phyloP scores from a whole-genome alignment of 108 stramenopile genomes.

The Cyclostephanos tholiformis region DNA sequence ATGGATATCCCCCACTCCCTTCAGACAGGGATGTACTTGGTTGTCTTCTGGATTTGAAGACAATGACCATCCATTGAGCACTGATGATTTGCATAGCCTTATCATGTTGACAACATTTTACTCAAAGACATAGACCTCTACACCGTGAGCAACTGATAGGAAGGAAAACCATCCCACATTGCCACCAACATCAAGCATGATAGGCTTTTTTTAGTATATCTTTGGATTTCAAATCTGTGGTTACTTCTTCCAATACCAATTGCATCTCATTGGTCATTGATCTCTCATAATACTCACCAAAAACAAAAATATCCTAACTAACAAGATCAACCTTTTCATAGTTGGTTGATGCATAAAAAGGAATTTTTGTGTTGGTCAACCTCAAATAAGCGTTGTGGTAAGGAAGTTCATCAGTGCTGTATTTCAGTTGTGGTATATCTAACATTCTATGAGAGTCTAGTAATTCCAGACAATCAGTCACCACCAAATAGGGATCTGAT shows the following conservation, averaged over 20 bases:
- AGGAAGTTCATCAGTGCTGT: conserved; percentile 12
- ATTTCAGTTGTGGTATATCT: conserved; percentile 16
- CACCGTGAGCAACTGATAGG: conserved; percentile 49
- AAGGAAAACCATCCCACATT: conserved; percentile 65
- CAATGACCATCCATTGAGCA: conserved; percentile 41
- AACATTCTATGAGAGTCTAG: conserved; percentile 15
- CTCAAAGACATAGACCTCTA: conserved; percentile 56
- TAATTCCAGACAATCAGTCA: conserved; percentile 9
- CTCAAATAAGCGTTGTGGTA: conserved; percentile 32
- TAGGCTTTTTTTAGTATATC: conserved; percentile 2
- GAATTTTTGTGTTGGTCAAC: conserved; percentile 16
- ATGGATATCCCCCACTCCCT: conserved; percentile 45
- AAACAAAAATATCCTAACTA: conserved; percentile 41
- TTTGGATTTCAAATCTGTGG: background rate
- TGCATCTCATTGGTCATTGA: conserved; percentile 31
- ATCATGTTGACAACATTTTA: conserved; percentile 60
- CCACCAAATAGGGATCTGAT: conserved; percentile 9
- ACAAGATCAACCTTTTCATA: conserved; percentile 27
- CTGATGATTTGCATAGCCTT: conserved; percentile 57
- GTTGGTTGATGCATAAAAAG: conserved; percentile 39
- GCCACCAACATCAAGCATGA: conserved; percentile 58
- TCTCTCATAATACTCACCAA: conserved; percentile 58
- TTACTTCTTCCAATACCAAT: conserved; percentile 9
- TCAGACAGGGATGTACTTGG: conserved; percentile 36
- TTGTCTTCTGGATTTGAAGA: conserved; percentile 17